Percentiles rank a stretch among this genome's conserved stretches.
Conservation (phyloP, 2,329 filamentous ascomycete species). For the Penicillium oxalicum region DNA sequence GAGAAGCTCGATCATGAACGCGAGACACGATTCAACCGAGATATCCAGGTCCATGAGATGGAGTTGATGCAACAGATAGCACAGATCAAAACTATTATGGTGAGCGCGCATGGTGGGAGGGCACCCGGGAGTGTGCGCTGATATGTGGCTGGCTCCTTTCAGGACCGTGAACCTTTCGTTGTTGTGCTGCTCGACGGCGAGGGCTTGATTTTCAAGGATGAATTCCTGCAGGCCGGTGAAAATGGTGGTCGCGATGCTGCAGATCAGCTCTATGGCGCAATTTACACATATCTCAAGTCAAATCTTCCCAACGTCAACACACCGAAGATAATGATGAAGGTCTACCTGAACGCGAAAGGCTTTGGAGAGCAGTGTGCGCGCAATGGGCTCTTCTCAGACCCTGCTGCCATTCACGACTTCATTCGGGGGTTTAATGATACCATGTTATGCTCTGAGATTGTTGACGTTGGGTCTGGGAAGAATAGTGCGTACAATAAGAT, state of each 20-base stretch:
- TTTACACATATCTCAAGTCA: constrained; percentile 41
- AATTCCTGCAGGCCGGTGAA: constrained; percentile 46
- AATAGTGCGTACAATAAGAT: constrained; percentile 46
- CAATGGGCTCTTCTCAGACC: constrained; percentile 41
- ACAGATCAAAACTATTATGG: constrained; percentile 42
- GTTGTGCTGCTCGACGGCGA: constrained; percentile 52
- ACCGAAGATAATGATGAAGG: constrained; percentile 46
- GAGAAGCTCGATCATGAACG: constrained; percentile 44
- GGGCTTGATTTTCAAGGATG: constrained; percentile 50
- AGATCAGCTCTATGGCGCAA: constrained; percentile 40
- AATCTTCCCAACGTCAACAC: constrained; percentile 38
- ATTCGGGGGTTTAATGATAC: constrained; percentile 51
- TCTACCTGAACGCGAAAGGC: constrained; percentile 51
- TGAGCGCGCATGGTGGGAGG: constrained; percentile 19
- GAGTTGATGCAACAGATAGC: constrained; percentile 44
- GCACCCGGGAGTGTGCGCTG: constrained; percentile 6
- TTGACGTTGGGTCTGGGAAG: constrained; percentile 43
- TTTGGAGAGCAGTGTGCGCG: constrained; percentile 45
- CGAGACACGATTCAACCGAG: constrained; percentile 44
- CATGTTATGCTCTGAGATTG: constrained; percentile 46
- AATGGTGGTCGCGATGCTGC: constrained; percentile 50
- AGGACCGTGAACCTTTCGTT: constrained; percentile 51
- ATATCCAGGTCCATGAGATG: constrained; percentile 44
- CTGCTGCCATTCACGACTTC: constrained; percentile 46
- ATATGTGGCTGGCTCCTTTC: constrained; percentile 9